Base-by-base conservation (phyloP, 306 rosid species). In the Astragalus glycyphyllos region DNA sequence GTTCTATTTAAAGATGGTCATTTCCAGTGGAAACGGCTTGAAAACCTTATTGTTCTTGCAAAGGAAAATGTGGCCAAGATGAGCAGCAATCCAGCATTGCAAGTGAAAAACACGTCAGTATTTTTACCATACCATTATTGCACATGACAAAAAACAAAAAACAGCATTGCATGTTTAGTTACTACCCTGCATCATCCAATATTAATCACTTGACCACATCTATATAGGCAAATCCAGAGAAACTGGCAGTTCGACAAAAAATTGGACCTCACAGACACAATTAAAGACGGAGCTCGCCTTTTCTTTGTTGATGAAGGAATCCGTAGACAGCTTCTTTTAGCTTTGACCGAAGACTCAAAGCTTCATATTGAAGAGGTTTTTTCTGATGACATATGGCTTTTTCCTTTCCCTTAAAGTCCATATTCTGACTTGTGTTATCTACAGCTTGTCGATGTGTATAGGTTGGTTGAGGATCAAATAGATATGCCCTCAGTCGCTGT, bases 1-100 rank as follows among this genome's bases (percentile, higher is more conserved):
- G 99, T 95, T 84, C 83, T 95, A 37, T 95, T 95, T 61, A 95
- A 95, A 84, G 99, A 89, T 68, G 97, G 97, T 34, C 60, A 85
- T 80, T 91, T 95, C 88, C 97, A 95, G 67, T 91, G 99, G 99
- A 95, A 91, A 77, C 96, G 96, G 77, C 96, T 95, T 44, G 99
- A 95, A 80, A 95, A 95, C 72, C 99, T 95, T 72, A 91, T 95
- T 60, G 87, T 85, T 68, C 99, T 95, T 54, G 97, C 99, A 4
- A 89, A 95, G 85, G 96, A 95, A 80, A 95, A 95, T 49, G 99
- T 95, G 65, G 73, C 90, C 81, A 95, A 82, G 86, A 91, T 95
- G 99, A 95, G 88, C 85, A 89, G 80, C 85, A 95, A 91, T 74
- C 97, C 99, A 2, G 99, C 97, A 20, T 79, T 95, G 64, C 88